phyloP scores from a whole-genome alignment of 2,329 filamentous ascomycete genomes.

The Chalaropsis thielavioides region DNA sequence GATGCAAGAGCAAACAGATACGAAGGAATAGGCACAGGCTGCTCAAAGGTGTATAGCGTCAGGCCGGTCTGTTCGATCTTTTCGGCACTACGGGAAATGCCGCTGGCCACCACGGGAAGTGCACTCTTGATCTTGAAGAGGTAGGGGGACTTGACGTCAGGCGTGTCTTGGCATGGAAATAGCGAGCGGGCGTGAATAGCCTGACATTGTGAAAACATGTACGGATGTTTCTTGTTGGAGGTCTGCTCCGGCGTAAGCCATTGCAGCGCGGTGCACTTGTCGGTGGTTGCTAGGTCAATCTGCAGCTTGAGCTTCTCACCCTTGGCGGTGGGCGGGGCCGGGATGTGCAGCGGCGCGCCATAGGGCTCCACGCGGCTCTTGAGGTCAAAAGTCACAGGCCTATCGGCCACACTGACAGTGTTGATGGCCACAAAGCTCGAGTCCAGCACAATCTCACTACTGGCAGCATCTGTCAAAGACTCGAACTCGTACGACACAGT shows the following conservation, averaged over 20 bases:
- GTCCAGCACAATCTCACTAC: constrained; percentile 70
- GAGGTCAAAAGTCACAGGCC: constrained; percentile 51
- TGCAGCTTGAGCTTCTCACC: constrained; percentile 41
- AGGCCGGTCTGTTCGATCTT: constrained; percentile 36
- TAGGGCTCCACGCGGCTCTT: constrained; percentile 58
- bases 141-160: constrained; percentile 92
- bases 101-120: constrained; percentile 82
- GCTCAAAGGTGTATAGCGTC: constrained; percentile 71
- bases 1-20: constrained; percentile 89
- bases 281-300: constrained; percentile 67
- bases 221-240: constrained; percentile 87
- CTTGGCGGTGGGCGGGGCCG: constrained; percentile 37
- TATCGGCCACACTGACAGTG: constrained; percentile 54
- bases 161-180: constrained; percentile 94
- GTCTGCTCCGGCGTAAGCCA: constrained; percentile 93
- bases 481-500: constrained; percentile 63
- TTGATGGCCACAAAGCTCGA: constrained; percentile 68
- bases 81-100: constrained; percentile 42
- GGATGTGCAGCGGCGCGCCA: constrained; percentile 54
- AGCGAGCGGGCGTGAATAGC: constrained; percentile 88
- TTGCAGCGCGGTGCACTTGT: constrained; percentile 80
- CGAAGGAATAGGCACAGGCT: constrained; percentile 81
- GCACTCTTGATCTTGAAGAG: constrained; percentile 76
- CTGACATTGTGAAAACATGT: constrained; percentile 97
- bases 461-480: constrained; percentile 58